Base-by-base conservation (phyloP, 257 asterid species). In the Dorcoceras hygrometricum region DNA sequence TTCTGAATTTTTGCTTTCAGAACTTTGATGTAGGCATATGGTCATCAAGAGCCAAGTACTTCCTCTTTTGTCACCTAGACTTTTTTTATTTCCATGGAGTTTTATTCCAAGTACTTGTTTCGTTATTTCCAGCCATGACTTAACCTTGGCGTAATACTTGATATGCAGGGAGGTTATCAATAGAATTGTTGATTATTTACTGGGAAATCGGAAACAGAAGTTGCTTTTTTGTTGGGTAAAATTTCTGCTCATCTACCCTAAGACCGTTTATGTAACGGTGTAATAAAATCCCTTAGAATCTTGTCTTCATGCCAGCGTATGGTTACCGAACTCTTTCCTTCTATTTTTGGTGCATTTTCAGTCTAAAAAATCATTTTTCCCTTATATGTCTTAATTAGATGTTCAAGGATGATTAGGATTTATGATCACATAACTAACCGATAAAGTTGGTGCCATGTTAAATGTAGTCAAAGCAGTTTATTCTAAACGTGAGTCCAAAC, bases 41-140 rank as follows among this genome's bases (percentile, higher is more conserved):
- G 96, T 89, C 98, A 53, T 91, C 98, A 63, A 82, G 96, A 82
- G 62, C 91, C 67, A 86, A 84, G 98, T 92, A 83, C 56, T 23
- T 18, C 51, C 6, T 14, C 19, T 43, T 43, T 12, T 43, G 51
- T 19, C 14, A 0, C 19, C 1, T 3, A 4, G 51, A 6, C 51
- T 43, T 14, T 43, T 32, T 43, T 12, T 43, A 43, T 43, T 43
- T 43, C 51, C 51, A 4, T 12, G 19, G 51, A 43, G 51, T 43
- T 8, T 43, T 43, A 43, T 43, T 43, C 51, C 51, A 6, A 39
- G 14, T 43, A 14, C 51, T 4, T 12, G 51, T 43, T 12, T 12
- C 51, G 12, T 43, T n/a, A 43, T 3, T 43, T 43, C 51, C 19
- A 2, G 12, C 19, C 51, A 14, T 43, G 51, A 43, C 51, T 43